phyloP scores from a whole-genome alignment of 495 filamentous ascomycete species.

The Aspergillus olivimuriae region DNA sequence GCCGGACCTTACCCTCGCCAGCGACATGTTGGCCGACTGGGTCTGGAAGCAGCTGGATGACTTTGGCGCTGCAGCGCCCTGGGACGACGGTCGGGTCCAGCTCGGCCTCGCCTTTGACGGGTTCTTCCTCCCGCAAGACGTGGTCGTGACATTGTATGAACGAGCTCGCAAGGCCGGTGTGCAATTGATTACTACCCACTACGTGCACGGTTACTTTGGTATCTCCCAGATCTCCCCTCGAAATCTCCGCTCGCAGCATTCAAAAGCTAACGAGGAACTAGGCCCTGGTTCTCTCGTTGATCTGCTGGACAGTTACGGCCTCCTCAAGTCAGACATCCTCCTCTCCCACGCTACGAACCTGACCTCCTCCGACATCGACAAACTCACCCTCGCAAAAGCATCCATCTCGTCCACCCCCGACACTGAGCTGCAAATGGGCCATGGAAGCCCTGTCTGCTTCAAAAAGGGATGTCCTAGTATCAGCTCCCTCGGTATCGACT shows the following conservation, averaged over 20 bases:
- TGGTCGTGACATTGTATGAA: constrained; percentile 24
- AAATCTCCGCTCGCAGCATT: too few relatives aligned
- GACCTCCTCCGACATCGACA: constrained; percentile 17
- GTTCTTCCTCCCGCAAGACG: constrained; percentile 26
- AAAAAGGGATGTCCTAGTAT: constrained; percentile 15
- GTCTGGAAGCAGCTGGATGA: constrained; percentile 27
- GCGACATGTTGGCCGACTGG: constrained; percentile 32
- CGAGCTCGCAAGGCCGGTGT: constrained; percentile 19
- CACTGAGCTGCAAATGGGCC: constrained; percentile 38
- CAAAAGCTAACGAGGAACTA: too few relatives aligned
- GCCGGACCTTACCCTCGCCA: constrained; percentile 24
- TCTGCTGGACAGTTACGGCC: constrained; percentile 24
- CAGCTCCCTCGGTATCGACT: constrained; percentile 43
- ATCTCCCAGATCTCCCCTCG: background rate
- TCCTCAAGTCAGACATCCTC: constrained; percentile 30
- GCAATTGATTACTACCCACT: constrained; percentile 35
- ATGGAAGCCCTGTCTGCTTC: constrained; percentile 27
- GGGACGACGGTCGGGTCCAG: constrained; percentile 32
- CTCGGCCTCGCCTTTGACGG: constrained; percentile 39
- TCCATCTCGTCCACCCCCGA: constrained; percentile 34
- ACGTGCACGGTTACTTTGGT: constrained; percentile 12
- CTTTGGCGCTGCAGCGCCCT: constrained; percentile 25
- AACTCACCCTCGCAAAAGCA: constrained; percentile 15
- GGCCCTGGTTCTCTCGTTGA: constrained; percentile 16
- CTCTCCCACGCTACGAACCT: constrained; percentile 29